phyloP scores from a whole-genome alignment of 2,329 filamentous ascomycete species.

The Alternaria atra region DNA sequence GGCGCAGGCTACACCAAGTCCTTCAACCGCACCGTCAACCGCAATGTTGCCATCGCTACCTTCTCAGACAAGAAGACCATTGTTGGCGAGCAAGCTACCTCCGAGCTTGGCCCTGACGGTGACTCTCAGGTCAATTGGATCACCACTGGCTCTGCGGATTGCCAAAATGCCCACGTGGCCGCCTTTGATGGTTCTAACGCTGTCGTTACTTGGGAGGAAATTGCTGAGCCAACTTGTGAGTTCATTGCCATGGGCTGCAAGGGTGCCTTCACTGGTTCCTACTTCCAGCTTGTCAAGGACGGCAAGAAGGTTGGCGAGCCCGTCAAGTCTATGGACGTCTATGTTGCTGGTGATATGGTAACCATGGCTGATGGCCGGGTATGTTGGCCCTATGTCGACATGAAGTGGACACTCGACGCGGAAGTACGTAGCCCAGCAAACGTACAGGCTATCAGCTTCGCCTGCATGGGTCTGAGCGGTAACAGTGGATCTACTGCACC shows the following conservation, averaged over 20 bases:
- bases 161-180: conserved; percentile 67
- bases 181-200: conserved; percentile 63
- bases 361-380: conserved; percentile 66
- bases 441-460: conserved; percentile 62
- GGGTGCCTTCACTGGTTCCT: conserved; percentile 67
- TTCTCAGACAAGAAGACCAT: conserved; percentile 68
- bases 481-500: not conserved
- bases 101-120: conserved; percentile 63
- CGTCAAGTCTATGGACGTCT: conserved; percentile 62
- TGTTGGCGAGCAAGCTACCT: conserved; percentile 63
- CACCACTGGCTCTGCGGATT: conserved; percentile 62
- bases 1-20: conserved; percentile 64
- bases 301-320: conserved; percentile 63
- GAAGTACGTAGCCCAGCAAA: conserved; percentile 47
- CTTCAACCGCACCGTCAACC: conserved; percentile 64
- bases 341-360: conserved; percentile 70
- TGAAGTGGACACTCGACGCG: conserved; percentile 61
- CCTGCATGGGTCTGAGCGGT: conserved; percentile 53
- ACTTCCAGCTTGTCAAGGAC: conserved; percentile 66
- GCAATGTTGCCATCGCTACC: conserved; percentile 67
- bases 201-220: conserved; percentile 69
- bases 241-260: conserved; percentile 68
- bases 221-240: conserved; percentile 63
- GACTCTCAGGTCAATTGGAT: conserved; percentile 70
- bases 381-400: conserved; percentile 69